Base-by-base conservation (phyloP, 192 early-diverging fungal species). In the Umbelopsis sp. region DNA sequence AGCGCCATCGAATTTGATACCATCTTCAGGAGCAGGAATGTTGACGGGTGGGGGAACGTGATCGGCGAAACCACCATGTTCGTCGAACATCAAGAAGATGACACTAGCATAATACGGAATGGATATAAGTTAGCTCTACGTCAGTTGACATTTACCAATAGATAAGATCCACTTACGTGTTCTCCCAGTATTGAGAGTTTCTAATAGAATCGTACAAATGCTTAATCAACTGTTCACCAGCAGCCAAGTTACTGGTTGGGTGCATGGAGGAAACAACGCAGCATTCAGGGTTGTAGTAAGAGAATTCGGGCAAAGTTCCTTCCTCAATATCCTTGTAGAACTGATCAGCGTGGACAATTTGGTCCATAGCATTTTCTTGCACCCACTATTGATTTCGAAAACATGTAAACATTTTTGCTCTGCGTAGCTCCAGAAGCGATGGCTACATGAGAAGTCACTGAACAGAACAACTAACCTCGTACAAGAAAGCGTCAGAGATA, bases 51-150 rank as follows among this genome's bases (percentile, higher is more conserved):
- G 66, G 16, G 66, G 31, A 68, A 68, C 45, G 36, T 68, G 66
- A 68, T 68, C 66, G 20, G 20, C n/a, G 47, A 76, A 85, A 31
- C 81, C 81, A 45, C 84, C 84, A 70, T 85, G 80, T 71, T 85
- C 84, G 69, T 85, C 84, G 43, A 44, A 44, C 43, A 44, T 44
- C 43, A 44, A 44, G 43, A 44, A 44, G 43, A 44, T 44, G 43
- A 44, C 43, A 44, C 43, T 44, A 44, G 43, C 43, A 44, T 44
- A 44, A 44, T 44, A 44, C 43, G 43, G 43, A 44, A 44, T 44
- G 12, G 43, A 44, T 44, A 44, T 44, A 44, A 12, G 43, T 44
- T 44, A 44, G 43, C 43, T 44, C 43, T 44, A 44, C 43, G 43
- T 44, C 43, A 44, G 43, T 44, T 44, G 43, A 44, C 43, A 44